These are phyloP conservation scores for Ricinus communis DNA, from an alignment of 345 rosid genomes.

Conservation along the genomic window DNA sequence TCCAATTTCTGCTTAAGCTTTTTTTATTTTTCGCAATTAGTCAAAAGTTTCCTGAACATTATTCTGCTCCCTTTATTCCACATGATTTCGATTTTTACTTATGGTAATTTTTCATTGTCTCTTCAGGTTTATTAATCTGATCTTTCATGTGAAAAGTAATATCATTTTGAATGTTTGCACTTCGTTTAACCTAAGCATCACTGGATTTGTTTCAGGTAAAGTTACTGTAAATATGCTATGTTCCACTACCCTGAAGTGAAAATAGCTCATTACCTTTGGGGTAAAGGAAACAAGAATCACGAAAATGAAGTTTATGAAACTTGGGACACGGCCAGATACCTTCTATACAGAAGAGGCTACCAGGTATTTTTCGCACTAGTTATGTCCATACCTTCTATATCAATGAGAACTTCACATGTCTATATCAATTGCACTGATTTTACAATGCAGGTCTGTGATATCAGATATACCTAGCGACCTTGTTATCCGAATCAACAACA, in stretches of 20 bases:
- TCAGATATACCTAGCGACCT: constrained; percentile 73
- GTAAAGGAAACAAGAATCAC: constrained; percentile 20
- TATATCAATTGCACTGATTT: constrained; percentile 10
- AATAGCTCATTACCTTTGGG: constrained; percentile 8
- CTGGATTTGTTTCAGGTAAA: constrained; percentile 13
- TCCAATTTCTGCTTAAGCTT: neutral
- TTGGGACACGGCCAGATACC: constrained; percentile 86
- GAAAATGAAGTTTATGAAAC: constrained; percentile 94
- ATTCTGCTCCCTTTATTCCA: neutral
- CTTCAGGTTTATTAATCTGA: neutral
- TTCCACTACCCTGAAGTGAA: constrained; percentile 15
- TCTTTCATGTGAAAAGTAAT: neutral
- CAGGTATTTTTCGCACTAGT: constrained; percentile 40
- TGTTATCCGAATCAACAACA: constrained; percentile 56
- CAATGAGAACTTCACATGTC: neutral
- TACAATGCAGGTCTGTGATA: constrained; percentile 59
- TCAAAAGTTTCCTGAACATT: too few species aligned
- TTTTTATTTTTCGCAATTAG: too few species aligned
- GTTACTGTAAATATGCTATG: constrained; percentile 19
- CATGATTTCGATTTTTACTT: neutral
- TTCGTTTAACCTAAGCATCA: neutral
- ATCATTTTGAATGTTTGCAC: too few species aligned
- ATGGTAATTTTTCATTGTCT: neutral
- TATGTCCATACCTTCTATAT: neutral
- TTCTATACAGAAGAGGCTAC: constrained; percentile 88